phyloP scores from a whole-genome alignment of 768 basidiomycete genomes.

The Lactarius vividus region DNA sequence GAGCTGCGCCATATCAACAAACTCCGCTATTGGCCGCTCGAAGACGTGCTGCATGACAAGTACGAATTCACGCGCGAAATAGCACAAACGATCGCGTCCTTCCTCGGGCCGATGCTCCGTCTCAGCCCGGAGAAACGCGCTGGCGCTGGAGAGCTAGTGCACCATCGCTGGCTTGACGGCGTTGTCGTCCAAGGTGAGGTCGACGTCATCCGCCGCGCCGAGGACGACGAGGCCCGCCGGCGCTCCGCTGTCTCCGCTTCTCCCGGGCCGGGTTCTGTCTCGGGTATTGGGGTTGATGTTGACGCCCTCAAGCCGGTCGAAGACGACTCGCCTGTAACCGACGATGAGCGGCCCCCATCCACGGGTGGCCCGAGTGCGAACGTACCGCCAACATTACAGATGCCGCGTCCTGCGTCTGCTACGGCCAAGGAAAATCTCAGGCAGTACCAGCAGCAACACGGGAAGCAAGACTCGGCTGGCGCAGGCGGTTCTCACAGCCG shows the following conservation, averaged over 20 bases:
- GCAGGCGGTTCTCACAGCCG: slow-evolving; percentile 13
- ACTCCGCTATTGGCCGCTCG: slow-evolving; percentile 87
- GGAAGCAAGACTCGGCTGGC: slow-evolving; percentile 6
- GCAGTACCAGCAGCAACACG: slow-evolving; percentile 1
- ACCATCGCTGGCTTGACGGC: slow-evolving; percentile 85
- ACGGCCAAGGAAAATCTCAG: slow-evolving; percentile 31
- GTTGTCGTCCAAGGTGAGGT: slow-evolving; percentile 88
- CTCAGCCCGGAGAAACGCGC: slow-evolving; percentile 88
- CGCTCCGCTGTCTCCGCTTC: slow-evolving; percentile 26
- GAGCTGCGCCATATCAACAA: slow-evolving; percentile 95
- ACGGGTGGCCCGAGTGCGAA: slow-evolving; percentile 5
- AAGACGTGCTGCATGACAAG: slow-evolving; percentile 85
- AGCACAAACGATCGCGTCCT: slow-evolving; percentile 75
- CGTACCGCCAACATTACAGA: slow-evolving; percentile 23
- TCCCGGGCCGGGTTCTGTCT: background rate
- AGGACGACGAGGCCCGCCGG: slow-evolving; percentile 47
- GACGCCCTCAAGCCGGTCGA: slow-evolving; percentile 81
- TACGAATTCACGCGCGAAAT: slow-evolving; percentile 87
- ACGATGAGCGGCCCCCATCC: slow-evolving; percentile 23
- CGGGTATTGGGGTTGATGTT: slow-evolving; percentile 31
- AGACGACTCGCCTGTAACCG: slow-evolving; percentile 36
- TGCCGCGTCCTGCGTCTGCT: slow-evolving; percentile 26
- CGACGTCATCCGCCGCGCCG: slow-evolving; percentile 68
- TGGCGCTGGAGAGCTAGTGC: slow-evolving; percentile 78
- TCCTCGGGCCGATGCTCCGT: slow-evolving; percentile 87